Evolutionary conservation across 495 filamentous ascomycete genomes (phyloP).

Genomic region (Lophium mytilinum): DNA sequence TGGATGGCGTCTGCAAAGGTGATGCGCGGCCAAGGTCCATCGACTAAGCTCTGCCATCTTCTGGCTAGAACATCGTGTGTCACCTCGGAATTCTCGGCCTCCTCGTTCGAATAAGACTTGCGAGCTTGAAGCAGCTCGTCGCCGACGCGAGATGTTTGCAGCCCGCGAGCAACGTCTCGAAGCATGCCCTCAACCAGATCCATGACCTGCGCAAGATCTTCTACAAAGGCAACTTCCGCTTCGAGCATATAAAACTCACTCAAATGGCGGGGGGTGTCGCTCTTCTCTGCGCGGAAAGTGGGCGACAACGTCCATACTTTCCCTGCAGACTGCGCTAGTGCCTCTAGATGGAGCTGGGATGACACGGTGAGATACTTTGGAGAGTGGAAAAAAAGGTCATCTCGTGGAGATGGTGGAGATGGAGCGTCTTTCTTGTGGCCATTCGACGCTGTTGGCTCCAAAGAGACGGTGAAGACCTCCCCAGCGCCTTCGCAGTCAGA

Average conservation of each 20-base stretch:
- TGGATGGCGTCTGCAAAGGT: slow-evolving; percentile 76
- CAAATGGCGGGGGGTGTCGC: slow-evolving; percentile 86
- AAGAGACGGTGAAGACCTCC: slow-evolving; percentile 75
- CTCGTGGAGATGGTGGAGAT: slow-evolving; percentile 10
- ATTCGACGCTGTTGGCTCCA: neutral
- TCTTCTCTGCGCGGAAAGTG: slow-evolving; percentile 88
- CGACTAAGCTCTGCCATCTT: slow-evolving; percentile 64
- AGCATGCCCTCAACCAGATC: slow-evolving; percentile 71
- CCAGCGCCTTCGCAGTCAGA: slow-evolving; percentile 97
- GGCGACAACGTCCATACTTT: slow-evolving; percentile 93
- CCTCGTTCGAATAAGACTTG: slow-evolving; percentile 32
- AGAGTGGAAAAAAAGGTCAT: slow-evolving; percentile 62
- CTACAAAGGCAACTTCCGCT: slow-evolving; percentile 73
- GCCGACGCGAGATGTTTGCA: slow-evolving; percentile 50
- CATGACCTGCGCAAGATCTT: slow-evolving; percentile 62
- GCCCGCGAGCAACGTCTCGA: slow-evolving; percentile 46
- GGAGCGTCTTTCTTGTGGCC: slow-evolving; percentile 22
- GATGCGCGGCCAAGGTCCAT: slow-evolving; percentile 66
- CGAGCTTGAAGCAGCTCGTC: slow-evolving; percentile 52
- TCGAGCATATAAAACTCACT: slow-evolving; percentile 99
- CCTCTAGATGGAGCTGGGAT: slow-evolving; percentile 88
- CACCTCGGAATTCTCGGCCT: slow-evolving; percentile 31
- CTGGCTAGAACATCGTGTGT: slow-evolving; percentile 42
- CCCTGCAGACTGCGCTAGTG: slow-evolving; percentile 76
- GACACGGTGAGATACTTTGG: slow-evolving; percentile 97